These are phyloP conservation scores for Ambispora gerdemannii DNA, from an alignment of 192 early-diverging fungal species.

Conservation along the genomic window DNA sequence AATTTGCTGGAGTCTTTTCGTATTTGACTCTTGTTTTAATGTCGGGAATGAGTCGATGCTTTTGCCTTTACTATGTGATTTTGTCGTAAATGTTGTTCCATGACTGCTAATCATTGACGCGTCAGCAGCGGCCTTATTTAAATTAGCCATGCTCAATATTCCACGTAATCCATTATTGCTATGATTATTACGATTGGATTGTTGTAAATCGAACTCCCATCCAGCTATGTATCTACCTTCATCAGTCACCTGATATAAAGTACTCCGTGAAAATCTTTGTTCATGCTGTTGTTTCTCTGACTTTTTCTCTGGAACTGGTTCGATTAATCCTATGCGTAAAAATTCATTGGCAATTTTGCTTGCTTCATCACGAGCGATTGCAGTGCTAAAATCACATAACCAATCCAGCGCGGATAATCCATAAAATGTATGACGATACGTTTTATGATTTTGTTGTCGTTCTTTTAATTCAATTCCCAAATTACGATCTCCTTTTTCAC, in stretches of 20 bases:
- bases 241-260: conserved; percentile 37
- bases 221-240: conserved; percentile 37
- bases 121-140: neutral
- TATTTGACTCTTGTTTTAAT: conserved; percentile 47
- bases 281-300: conserved; percentile 23
- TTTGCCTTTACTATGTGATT: conserved; percentile 15
- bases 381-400: conserved; percentile 50
- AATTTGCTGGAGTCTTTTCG: conserved; percentile 58
- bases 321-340: conserved; percentile 44
- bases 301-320: conserved; percentile 33
- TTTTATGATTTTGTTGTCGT: conserved; percentile 34
- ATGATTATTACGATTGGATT: conserved; percentile 4
- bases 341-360: conserved; percentile 43
- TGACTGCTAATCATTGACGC: conserved; percentile 29
- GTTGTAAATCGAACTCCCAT: conserved; percentile 27
- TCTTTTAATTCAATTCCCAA: conserved; percentile 47
- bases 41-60: neutral
- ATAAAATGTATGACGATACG: conserved; percentile 44
- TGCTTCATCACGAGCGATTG: conserved; percentile 49
- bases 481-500: conserved; percentile 29
- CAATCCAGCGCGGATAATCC: conserved; percentile 48
- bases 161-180: conserved; percentile 10
- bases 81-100: conserved; percentile 27
- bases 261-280: conserved; percentile 32
- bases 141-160: neutral